phyloP scores from a whole-genome alignment of 202 grass and related monocot genomes.

The Hordeum pubiflorum region DNA sequence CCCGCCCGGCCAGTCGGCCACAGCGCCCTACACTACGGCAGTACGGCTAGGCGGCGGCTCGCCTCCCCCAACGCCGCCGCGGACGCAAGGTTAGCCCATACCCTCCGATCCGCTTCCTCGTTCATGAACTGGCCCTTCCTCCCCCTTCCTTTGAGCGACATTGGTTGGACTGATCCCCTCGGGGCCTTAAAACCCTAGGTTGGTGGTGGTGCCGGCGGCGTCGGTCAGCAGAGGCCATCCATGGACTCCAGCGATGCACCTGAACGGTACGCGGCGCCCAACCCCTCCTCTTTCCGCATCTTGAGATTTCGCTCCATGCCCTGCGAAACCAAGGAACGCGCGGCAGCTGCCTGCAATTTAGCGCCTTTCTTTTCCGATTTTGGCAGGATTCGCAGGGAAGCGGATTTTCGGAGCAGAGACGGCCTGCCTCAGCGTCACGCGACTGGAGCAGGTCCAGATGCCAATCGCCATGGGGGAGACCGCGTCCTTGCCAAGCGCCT shows the following conservation, averaged over 20 bases:
- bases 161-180: neutral
- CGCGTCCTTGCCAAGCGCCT: neutral
- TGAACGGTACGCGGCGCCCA: neutral
- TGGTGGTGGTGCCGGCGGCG: neutral
- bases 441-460: neutral
- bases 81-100: neutral
- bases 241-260: neutral
- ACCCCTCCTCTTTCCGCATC: neutral
- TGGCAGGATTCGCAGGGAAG: neutral
- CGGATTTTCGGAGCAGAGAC: neutral
- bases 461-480: neutral
- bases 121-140: neutral
- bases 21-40: neutral
- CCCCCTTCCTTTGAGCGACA: neutral
- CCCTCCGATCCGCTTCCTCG: neutral
- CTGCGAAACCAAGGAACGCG: neutral
- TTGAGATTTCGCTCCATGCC: neutral
- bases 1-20: neutral
- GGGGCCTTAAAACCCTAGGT: neutral
- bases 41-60: neutral
- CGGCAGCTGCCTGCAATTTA: neutral
- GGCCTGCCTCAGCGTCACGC: neutral
- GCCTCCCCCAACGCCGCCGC: neutral
- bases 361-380: neutral
- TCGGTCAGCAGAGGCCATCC: neutral